Evolutionary conservation across 805 yeast genomes (phyloP).

Genomic region (Brettanomyces nanus): DNA sequence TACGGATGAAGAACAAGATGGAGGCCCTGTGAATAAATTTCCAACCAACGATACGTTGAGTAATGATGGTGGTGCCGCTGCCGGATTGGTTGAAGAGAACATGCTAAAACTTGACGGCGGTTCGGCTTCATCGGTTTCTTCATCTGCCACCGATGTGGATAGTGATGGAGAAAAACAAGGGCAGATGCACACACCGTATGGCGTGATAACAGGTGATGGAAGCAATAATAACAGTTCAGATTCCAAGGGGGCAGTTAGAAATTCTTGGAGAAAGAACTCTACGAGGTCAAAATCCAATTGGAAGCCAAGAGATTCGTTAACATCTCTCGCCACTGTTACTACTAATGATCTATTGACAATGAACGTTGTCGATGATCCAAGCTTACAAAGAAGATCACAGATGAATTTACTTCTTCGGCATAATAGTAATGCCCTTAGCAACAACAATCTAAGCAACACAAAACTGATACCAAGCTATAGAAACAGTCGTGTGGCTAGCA

Average conservation of each 20-base stretch:
- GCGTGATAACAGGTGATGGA: background rate
- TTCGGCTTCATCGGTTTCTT: conserved; percentile 13
- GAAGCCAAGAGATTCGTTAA: conserved; percentile 55
- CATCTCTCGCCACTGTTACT: conserved; percentile 75
- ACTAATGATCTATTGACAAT: conserved; percentile 79
- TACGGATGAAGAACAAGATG: conserved; percentile 19
- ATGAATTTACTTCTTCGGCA: conserved; percentile 11
- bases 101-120: conserved; percentile 43
- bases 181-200: background rate
- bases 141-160: conserved; percentile 16
- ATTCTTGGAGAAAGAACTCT: conserved; percentile 53
- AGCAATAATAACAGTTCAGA: background rate
- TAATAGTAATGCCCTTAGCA: background rate
- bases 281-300: conserved; percentile 22
- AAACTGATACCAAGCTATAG: conserved; percentile 3
- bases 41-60: conserved; percentile 6
- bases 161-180: background rate
- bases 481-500: conserved; percentile 1
- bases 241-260: conserved; percentile 27
- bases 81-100: conserved; percentile 41
- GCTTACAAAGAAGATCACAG: conserved; percentile 30
- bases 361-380: conserved; percentile 58
- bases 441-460: background rate
- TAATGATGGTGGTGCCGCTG: conserved; percentile 17
- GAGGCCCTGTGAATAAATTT: conserved; percentile 25